phyloP scores from a whole-genome alignment of 2,329 filamentous ascomycete genomes.

The Colletotrichum destructivum region DNA sequence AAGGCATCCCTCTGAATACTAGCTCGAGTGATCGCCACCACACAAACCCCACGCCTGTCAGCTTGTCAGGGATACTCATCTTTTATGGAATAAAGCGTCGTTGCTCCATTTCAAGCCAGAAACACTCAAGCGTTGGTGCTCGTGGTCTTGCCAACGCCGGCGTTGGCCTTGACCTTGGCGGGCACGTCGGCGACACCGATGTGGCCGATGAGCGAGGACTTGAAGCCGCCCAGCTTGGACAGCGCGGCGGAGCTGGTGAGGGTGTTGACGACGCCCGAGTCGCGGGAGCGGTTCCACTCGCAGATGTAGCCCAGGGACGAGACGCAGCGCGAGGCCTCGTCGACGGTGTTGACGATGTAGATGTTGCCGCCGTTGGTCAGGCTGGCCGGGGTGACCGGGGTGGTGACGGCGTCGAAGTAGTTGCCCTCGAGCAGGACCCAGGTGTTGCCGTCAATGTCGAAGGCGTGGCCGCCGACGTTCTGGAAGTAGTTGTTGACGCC shows the following conservation, averaged over 20 bases:
- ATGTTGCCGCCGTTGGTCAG: constrained; percentile 46
- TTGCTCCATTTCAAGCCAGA: too few species aligned
- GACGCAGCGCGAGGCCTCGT: constrained; percentile 44
- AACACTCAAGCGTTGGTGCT: constrained; percentile 26
- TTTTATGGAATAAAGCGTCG: too few species aligned
- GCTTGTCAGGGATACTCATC: too few species aligned
- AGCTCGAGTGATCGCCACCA: not conserved
- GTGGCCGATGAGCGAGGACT: constrained; percentile 44
- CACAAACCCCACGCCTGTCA: not conserved
- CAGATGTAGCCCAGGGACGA: constrained; percentile 45
- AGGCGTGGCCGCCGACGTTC: constrained; percentile 59
- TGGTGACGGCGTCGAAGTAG: constrained; percentile 58
- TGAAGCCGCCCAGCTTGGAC: constrained; percentile 42
- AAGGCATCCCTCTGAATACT: not conserved
- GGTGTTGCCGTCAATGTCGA: constrained; percentile 63
- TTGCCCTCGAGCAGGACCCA: constrained; percentile 49
- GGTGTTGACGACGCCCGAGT: constrained; percentile 39
- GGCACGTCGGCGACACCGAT: constrained; percentile 44
- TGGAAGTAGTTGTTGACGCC: constrained; percentile 51
- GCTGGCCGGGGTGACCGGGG: constrained; percentile 52
- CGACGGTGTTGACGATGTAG: constrained; percentile 47
- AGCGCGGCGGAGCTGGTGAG: constrained; percentile 40
- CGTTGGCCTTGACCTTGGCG: constrained; percentile 44
- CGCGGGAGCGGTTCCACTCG: constrained; percentile 45
- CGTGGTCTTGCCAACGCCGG: constrained; percentile 46